A percentile compares a stretch with the other conserved stretches of the same genome.
Evolutionary conservation across 1,284 basidiomycete genomes (phyloP).

Genomic region (Boletellus deceptivus): DNA sequence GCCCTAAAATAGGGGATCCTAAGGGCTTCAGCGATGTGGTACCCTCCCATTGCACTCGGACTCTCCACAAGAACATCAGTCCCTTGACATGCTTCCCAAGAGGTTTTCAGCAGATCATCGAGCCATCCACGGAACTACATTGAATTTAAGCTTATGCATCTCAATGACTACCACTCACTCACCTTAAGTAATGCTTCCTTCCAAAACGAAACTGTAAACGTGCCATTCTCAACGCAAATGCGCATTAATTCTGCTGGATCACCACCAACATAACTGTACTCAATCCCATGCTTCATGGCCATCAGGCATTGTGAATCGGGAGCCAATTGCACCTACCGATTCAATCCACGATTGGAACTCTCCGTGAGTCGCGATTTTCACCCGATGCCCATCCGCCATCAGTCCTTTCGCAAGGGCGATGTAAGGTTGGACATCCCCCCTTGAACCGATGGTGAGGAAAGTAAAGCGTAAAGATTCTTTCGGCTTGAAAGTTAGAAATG

Average conservation of each 20-base stretch:
- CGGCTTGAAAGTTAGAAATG: constrained; percentile 94
- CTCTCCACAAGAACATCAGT: constrained; percentile 94
- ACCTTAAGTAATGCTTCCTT: constrained; percentile 89
- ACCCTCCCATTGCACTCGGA: constrained; percentile 98
- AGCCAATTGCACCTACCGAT: constrained; percentile 56
- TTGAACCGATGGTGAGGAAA: constrained; percentile 91
- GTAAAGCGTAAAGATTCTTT: constrained; percentile 81
- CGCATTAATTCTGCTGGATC: constrained; percentile 96
- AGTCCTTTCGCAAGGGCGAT: constrained; percentile 93
- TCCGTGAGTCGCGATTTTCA: constrained; percentile 87
- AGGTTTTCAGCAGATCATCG: constrained; percentile 89
- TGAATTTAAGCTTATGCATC: constrained; percentile 2
- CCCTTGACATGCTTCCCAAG: constrained; percentile 94
- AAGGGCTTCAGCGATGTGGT: constrained; percentile 94
- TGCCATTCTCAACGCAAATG: constrained; percentile 95
- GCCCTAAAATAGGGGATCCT: constrained; percentile 91
- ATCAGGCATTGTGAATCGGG: constrained; percentile 14
- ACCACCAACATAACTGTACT: constrained; percentile 90
- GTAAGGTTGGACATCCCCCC: constrained; percentile 93
- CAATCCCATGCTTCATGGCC: constrained; percentile 75
- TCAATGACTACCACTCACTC: constrained; percentile 8
- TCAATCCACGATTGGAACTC: constrained; percentile 97
- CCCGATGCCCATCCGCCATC: constrained; percentile 84
- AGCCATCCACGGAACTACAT: constrained; percentile 92
- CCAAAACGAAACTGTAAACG: constrained; percentile 92